Base-by-base conservation (phyloP, 2,329 filamentous ascomycete species). In the Sordariomycetes sp. region DNA sequence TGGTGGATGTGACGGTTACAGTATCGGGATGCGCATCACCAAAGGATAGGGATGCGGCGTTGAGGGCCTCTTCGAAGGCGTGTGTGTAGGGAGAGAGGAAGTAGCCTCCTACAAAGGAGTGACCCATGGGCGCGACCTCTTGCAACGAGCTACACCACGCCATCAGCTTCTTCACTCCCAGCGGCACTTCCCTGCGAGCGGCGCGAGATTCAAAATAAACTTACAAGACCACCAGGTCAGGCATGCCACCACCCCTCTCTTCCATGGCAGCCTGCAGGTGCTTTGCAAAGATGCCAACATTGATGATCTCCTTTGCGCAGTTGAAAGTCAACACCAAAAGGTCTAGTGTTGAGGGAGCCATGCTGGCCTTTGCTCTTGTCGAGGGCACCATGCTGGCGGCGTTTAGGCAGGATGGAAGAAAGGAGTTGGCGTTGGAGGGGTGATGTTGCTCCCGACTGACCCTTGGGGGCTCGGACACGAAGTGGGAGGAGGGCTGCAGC, bases 311-410 rank as follows among this genome's bases (percentile, higher is more conserved):
- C 45, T 85, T 83, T 21, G 73, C 90, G 50, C 86, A 93, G 54
- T 96, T 96, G 66, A 92, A 94, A 9, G 88, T 94, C 35, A 94
- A 59, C 42, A 94, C 71, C 48, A 94, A 81, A 36, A 87, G 60
- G 47, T 80, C 76, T 36, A 93, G 66, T 25, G 68, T 61, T 27
- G 68, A 66, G 33, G 55, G 48, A 35, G 59, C 50, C 62, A 55
- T 55, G 40, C 10, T 30, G 21, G 29, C 37, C 29, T 19, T 9
- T 27, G 23, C 18, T 19, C 17, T 33, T 6, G 21, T 33, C 20
- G 20, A 12, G 23, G n/a, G n/a, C 15, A 30, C 18, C 16, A 19
- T 25, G 25, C 19, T 21, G 8, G 19, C 25, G 25, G 25, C n/a
- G n/a, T n/a, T n/a, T n/a, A n/a, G n/a, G n/a, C n/a, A n/a, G n/a